Conservation (phyloP, 768 basidiomycete species). For the Pisolithus orientalis region DNA sequence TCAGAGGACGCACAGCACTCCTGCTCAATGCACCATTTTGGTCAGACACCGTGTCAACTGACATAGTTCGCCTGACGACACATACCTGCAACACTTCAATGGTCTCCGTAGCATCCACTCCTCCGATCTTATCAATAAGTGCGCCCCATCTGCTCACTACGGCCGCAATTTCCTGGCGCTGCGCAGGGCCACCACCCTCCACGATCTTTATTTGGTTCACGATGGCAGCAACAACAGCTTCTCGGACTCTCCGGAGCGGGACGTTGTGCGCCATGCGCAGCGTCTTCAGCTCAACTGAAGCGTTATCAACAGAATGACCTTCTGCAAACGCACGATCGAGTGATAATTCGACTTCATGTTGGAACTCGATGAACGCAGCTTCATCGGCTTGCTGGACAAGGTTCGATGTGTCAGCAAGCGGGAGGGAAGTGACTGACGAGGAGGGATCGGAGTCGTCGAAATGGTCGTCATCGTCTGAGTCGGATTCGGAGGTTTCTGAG, state of each 20-base stretch:
- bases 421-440: conserved; percentile 45
- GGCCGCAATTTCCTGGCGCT: conserved; percentile 58
- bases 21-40: conserved; percentile 30
- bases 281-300: conserved; percentile 90
- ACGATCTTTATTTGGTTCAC: conserved; percentile 66
- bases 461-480: conserved; percentile 35
- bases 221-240: conserved; percentile 83
- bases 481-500: conserved; percentile 40
- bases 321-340: conserved; percentile 91
- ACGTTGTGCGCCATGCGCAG: conserved; percentile 97
- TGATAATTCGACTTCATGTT: conserved; percentile 69
- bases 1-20: conserved; percentile 58
- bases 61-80: not conserved
- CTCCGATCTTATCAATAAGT: conserved; percentile 75
- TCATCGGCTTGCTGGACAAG: conserved; percentile 33
- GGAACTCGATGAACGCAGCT: conserved; percentile 64
- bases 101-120: conserved; percentile 77
- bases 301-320: conserved; percentile 87
- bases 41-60: not conserved
- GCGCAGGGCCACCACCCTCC: conserved; percentile 46
- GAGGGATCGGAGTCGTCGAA: conserved; percentile 28
- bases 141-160: conserved; percentile 77
- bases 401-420: conserved; percentile 34
- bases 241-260: conserved; percentile 73
- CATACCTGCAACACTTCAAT: conserved; percentile 71